Evolutionary conservation across 2,329 filamentous ascomycete genomes (phyloP).

Genomic region (Zasmidium angulare): DNA sequence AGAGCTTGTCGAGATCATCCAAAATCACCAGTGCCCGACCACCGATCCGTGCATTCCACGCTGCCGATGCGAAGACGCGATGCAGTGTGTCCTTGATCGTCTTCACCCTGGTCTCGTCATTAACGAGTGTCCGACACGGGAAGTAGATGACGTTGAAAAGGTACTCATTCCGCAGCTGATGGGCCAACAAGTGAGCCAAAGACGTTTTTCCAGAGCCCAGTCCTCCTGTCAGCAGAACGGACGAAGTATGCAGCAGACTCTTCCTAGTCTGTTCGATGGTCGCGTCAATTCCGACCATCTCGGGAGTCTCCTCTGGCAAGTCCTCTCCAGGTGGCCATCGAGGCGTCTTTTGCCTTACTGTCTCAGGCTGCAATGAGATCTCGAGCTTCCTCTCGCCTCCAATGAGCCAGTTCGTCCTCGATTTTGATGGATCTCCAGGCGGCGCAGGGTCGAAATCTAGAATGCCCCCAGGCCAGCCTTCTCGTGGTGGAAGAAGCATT

Average conservation of each 20-base stretch:
- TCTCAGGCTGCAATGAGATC: conserved; percentile 74
- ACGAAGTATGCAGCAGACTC: conserved; percentile 81
- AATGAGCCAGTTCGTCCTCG: conserved; percentile 65
- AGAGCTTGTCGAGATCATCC: conserved; percentile 90
- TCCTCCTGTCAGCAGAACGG: conserved; percentile 83
- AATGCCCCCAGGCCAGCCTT: conserved; percentile 81
- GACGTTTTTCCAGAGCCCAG: conserved; percentile 88
- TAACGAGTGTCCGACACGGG: conserved; percentile 81
- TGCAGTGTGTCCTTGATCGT: conserved; percentile 87
- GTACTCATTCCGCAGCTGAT: conserved; percentile 67
- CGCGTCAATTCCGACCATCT: conserved; percentile 80
- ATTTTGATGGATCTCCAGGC: conserved; percentile 46
- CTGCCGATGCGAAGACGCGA: conserved; percentile 81
- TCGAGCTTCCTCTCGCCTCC: conserved; percentile 72
- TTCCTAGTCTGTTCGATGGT: conserved; percentile 70
- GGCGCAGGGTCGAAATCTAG: conserved; percentile 70
- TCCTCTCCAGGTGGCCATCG: conserved; percentile 55
- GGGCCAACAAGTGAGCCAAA: conserved; percentile 72
- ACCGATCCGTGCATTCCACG: conserved; percentile 85
- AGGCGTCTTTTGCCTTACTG: conserved; percentile 60
- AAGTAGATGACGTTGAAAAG: conserved; percentile 85
- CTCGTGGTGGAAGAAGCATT: conserved; percentile 66
- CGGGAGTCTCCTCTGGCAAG: conserved; percentile 54
- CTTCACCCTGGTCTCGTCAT: conserved; percentile 84
- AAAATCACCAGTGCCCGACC: conserved; percentile 82